Conservation (phyloP, 1,284 basidiomycete genomes). For the Moniliella sp. region DNA sequence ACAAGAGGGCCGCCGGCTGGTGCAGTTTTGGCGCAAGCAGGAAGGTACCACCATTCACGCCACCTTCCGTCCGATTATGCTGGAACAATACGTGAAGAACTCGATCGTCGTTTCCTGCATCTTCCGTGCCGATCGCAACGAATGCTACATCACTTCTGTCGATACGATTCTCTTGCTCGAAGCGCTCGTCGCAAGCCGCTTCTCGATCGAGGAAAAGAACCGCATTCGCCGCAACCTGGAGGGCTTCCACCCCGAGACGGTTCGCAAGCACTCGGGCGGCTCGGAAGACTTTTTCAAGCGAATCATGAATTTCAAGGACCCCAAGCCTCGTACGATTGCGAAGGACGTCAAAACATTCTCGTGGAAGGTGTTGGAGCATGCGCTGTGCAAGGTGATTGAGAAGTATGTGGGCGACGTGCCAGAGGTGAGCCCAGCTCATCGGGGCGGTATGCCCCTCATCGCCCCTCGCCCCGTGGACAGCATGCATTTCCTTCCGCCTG, state of each 20-base stretch:
- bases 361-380: slow-evolving; percentile 58
- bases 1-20: slow-evolving; percentile 37
- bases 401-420: too few relatives aligned
- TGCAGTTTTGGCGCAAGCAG: slow-evolving; percentile 41
- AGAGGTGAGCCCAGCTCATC: too few relatives aligned
- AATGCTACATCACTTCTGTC: slow-evolving; percentile 71
- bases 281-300: slow-evolving; percentile 68
- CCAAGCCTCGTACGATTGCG: slow-evolving; percentile 84
- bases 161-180: slow-evolving; percentile 83
- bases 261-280: slow-evolving; percentile 61
- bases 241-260: slow-evolving; percentile 67
- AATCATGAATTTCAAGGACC: slow-evolving; percentile 83
- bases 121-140: slow-evolving; percentile 53
- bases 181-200: slow-evolving; percentile 56
- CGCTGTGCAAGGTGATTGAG: slow-evolving; percentile 81
- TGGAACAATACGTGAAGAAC: slow-evolving; percentile 34
- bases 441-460: too few relatives aligned
- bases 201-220: slow-evolving; percentile 87
- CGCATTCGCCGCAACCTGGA: slow-evolving; percentile 79
- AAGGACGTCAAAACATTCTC: slow-evolving; percentile 92
- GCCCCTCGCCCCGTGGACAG: too few relatives aligned
- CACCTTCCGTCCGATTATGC: slow-evolving; percentile 36
- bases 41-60: slow-evolving; percentile 38
- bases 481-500: too few relatives aligned
- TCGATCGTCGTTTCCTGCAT: slow-evolving; percentile 56